Evolutionary conservation across 495 filamentous ascomycete genomes (phyloP).

Genomic region (Rostrohypoxylon terebratum): DNA sequence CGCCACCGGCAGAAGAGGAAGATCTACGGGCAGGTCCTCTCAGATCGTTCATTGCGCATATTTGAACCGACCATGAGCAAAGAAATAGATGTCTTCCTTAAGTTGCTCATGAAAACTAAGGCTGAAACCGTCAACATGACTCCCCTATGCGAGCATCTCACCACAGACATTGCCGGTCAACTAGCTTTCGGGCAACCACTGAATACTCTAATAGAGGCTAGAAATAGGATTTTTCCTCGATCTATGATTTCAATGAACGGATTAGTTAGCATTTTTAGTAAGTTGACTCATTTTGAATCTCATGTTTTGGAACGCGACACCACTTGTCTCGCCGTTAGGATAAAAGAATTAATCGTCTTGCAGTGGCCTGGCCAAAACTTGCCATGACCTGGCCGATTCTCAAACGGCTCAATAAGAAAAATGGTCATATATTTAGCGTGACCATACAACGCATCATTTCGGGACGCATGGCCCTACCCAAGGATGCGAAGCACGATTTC

Average conservation of each 20-base stretch:
- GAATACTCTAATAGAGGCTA: constrained; percentile 1
- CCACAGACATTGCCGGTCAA: constrained; percentile 12
- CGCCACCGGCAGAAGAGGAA: background rate
- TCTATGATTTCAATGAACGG: background rate
- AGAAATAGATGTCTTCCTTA: background rate
- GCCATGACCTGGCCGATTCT: constrained; percentile 4
- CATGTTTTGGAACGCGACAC: background rate
- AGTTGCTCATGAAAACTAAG: background rate
- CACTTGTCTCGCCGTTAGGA: background rate
- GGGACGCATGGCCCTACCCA: constrained; percentile 28
- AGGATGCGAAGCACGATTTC: constrained; percentile 38
- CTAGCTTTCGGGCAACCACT: constrained; percentile 20
- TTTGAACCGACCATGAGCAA: background rate
- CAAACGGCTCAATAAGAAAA: background rate
- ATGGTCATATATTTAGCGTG: background rate
- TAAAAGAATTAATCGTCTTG: background rate
- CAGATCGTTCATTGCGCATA: constrained; percentile 1
- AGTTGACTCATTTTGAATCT: background rate
- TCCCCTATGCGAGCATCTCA: background rate
- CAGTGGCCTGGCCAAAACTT: background rate
- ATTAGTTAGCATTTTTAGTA: background rate
- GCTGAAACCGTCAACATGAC: background rate
- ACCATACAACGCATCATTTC: constrained; percentile 4
- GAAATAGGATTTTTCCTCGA: constrained; percentile 4
- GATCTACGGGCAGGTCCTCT: background rate